Base-by-base conservation (phyloP, 2,329 filamentous ascomycete species). In the Pestalotiopsis sp. region DNA sequence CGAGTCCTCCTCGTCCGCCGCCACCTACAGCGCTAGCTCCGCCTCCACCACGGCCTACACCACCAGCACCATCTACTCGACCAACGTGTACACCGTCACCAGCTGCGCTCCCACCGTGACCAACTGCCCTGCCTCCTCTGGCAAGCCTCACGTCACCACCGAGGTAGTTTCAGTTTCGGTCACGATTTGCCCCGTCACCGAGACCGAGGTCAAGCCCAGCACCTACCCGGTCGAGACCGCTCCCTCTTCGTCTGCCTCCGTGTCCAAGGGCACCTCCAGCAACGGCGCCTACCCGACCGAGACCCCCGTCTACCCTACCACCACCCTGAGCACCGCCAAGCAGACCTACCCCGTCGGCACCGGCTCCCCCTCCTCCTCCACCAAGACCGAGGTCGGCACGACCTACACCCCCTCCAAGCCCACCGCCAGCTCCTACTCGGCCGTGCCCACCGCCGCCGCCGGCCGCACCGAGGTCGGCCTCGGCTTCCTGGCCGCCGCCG, bases 101-200 rank as follows among this genome's bases (percentile, higher is more conserved):
- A 58, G 13, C 65, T 65, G 62, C 45, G 45, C 62, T 40, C 45
- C 62, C 23, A 52, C 62, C 11, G 67, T 66, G 36, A 14, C 56
- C 49, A 58, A 68, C 63, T 68, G 67, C 67, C 67, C 67, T 11
- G 56, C 57, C 59, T 27, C 40, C 23, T 65, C 68, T 25, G 36
- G 27, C 45, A 66, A 60, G 20, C 56, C 45, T 31, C 20, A 45
- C 56, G 36, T 56, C 68, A 66, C 64, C 41, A 66, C 65, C 14
- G 60, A 58, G 4, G 23, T 49, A 2, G 49, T 66, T 23, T 14
- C 7, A 17, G 45, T 69, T 63, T 49, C 64, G 20, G 58, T 52
- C 20, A 69, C 68, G 4, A 58, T 65, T 4, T 69, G 68, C 49
- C 68, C 68, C 41, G 68, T 69, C 58, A 58, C 66, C 20, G 23